Percentiles rank a stretch among this genome's conserved stretches.
Conservation (phyloP, 768 basidiomycete species). For the Lyophyllum semitale region DNA sequence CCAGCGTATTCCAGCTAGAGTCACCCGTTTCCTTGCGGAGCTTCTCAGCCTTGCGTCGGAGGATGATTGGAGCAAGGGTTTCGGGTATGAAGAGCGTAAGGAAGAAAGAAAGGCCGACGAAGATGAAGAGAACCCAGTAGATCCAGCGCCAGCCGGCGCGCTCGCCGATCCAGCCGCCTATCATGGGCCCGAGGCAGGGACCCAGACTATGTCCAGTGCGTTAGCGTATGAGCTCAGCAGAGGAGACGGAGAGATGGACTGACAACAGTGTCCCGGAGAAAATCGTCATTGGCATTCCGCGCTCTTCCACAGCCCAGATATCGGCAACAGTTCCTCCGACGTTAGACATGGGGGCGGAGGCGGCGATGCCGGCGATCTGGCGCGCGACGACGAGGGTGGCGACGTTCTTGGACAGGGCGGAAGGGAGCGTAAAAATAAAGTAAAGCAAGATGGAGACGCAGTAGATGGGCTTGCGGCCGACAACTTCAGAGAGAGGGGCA, state of each 20-base stretch:
- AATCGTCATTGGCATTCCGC: slow-evolving; percentile 49
- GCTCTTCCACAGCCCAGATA: slow-evolving; percentile 40
- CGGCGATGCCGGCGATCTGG: slow-evolving; percentile 29
- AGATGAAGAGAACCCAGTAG: slow-evolving; percentile 50
- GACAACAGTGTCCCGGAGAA: slow-evolving; percentile 51
- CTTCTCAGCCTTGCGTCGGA: slow-evolving; percentile 40
- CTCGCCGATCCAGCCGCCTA: slow-evolving; percentile 49
- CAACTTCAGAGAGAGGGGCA: slow-evolving; percentile 40
- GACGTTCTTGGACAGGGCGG: slow-evolving; percentile 44
- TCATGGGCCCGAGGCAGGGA: slow-evolving; percentile 50
- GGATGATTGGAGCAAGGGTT: slow-evolving; percentile 48
- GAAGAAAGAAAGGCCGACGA: slow-evolving; percentile 35
- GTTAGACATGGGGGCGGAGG: slow-evolving; percentile 31
- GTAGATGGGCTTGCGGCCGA: slow-evolving; percentile 39
- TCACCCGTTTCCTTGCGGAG: slow-evolving; percentile 39
- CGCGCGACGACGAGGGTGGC: slow-evolving; percentile 43
- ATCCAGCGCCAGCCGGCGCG: slow-evolving; percentile 49
- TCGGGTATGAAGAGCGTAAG: slow-evolving; percentile 50
- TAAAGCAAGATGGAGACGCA: slow-evolving; percentile 38
- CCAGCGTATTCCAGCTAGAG: slow-evolving; percentile 9
- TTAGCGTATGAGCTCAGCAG: not conserved
- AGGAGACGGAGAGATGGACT: slow-evolving; percentile 5
- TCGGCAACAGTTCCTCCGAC: slow-evolving; percentile 46
- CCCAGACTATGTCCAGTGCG: slow-evolving; percentile 31
- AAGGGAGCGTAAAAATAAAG: slow-evolving; percentile 49